phyloP scores from a whole-genome alignment of 139 green algal genomes.

The Chlorella sorokiniana region DNA sequence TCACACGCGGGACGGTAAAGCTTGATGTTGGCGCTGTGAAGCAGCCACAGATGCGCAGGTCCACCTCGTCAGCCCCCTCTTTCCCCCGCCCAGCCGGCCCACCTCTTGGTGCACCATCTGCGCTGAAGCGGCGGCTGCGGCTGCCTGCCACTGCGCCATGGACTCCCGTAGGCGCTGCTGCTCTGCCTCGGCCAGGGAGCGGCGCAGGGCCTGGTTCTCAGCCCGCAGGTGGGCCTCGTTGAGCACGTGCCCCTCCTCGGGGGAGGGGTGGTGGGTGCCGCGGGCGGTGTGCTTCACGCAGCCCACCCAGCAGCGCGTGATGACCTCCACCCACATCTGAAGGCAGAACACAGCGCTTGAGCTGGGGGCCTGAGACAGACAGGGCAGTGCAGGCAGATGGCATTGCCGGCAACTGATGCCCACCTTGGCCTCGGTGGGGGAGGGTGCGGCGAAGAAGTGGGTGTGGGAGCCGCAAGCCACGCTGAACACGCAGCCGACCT shows the following conservation, averaged over 20 bases:
- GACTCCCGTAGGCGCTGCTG: conserved; percentile 15
- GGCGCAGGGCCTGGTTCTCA: conserved; percentile 52
- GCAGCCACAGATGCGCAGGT: too few species aligned
- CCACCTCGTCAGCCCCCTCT: conserved; percentile 37
- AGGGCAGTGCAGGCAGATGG: background rate
- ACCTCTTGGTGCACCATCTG: background rate
- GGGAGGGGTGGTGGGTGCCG: conserved; percentile 25
- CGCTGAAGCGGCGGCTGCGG: background rate
- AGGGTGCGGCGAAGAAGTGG: conserved; percentile 31
- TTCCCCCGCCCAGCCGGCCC: background rate
- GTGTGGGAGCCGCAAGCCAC: conserved; percentile 44
- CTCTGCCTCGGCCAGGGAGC: conserved; percentile 26
- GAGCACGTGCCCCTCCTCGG: conserved; percentile 2
- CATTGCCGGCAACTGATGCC: too few species aligned
- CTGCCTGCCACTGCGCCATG: conserved; percentile 17
- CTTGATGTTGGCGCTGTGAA: too few species aligned
- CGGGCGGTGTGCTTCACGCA: conserved; percentile 73
- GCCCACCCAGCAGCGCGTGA: conserved; percentile 65
- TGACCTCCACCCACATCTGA: conserved; percentile 59
- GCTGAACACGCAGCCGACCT: conserved; percentile 39
- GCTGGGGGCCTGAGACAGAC: background rate
- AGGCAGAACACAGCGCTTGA: background rate
- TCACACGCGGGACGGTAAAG: background rate
- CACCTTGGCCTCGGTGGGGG: conserved; percentile 32
- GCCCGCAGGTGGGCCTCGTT: conserved; percentile 62